These are phyloP conservation scores for Ophiostoma quercus DNA, from an alignment of 2,329 filamentous ascomycete genomes.

Conservation along the genomic window DNA sequence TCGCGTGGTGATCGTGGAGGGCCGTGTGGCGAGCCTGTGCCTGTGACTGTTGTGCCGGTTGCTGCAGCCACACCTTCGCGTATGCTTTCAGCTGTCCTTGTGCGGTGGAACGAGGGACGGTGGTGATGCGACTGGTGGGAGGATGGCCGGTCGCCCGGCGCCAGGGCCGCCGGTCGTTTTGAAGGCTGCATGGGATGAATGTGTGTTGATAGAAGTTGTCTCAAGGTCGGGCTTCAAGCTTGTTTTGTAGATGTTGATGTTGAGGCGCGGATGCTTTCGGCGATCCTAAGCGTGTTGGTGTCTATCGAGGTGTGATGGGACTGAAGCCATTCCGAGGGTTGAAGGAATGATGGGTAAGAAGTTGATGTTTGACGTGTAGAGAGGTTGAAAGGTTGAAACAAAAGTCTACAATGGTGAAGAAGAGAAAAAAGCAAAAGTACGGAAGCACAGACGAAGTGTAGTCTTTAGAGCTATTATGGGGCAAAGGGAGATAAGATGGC, in stretches of 20 bases:
- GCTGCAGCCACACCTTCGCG: background rate
- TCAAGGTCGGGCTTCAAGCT: background rate
- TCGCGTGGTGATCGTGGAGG: conserved; percentile 5
- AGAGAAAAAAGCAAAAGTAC: background rate
- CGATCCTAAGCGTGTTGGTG: background rate
- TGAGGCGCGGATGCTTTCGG: background rate
- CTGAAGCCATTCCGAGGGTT: background rate
- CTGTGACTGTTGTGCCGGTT: background rate
- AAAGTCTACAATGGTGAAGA: background rate
- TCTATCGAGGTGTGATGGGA: background rate
- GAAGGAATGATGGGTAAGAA: background rate
- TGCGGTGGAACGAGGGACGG: background rate
- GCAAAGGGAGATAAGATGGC: conserved; percentile 12
- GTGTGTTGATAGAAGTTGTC: background rate
- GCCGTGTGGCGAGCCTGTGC: background rate
- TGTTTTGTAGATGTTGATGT: background rate
- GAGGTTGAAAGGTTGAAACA: background rate
- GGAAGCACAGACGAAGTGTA: background rate
- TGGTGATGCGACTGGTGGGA: background rate
- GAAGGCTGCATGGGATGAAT: conserved; percentile 11
- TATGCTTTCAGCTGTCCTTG: conserved; percentile 4
- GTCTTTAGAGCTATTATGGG: background rate
- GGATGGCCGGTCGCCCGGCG: conserved; percentile 2
- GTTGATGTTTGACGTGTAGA: background rate
- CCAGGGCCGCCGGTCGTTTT: background rate